Base-by-base conservation (phyloP, 2,329 filamentous ascomycete species). In the Ceratocystis cubensis region DNA sequence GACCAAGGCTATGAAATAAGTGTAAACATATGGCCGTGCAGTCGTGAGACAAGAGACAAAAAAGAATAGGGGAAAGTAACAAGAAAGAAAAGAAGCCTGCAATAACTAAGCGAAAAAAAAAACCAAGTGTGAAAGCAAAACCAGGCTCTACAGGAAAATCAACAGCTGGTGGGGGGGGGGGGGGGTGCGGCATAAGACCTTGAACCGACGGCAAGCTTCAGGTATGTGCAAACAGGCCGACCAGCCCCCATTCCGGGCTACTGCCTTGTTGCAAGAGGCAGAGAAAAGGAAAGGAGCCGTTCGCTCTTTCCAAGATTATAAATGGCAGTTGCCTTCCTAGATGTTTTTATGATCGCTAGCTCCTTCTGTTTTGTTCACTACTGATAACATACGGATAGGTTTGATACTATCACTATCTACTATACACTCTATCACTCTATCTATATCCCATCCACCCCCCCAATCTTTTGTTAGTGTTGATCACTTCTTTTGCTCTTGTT, bases 291-390 rank as follows among this genome's bases (percentile, higher is more conserved):
- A 41, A 41, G 37, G 37, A 41, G 37, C 37, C 37, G 37, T 3
- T 41, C 13, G 56, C 56, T 33, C 28, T n/a, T 59, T 37, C 28
- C 56, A 37, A 41, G 15, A 37, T 33, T 59, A 59, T 59, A 59
- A 59, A 59, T 30, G 30, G 56, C 28, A 59, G 56, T 30, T 59
- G 25, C 56, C 56, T 22, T 59, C 13, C 28, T 15, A 45, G 1
- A 2, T 63, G 61, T 63, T 30, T 61, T 61, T 10, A 28, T 8
- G 7, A 20, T 61, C 13, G 28, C 37, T 22, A 22, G 33, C 37
- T 63, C 61, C 37, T 63, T 63, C 37, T 25, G 33, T 63, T 30
- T 63, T 7, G 10, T 5, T 59, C 56, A n/a, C 28, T 30, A n/a
- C 56, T 25, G 28, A 59, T 59, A 33, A 59, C 30, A 41, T 41